These are phyloP conservation scores for Cubamyces lactineus DNA, from an alignment of 768 basidiomycete species.

Conservation along the genomic window DNA sequence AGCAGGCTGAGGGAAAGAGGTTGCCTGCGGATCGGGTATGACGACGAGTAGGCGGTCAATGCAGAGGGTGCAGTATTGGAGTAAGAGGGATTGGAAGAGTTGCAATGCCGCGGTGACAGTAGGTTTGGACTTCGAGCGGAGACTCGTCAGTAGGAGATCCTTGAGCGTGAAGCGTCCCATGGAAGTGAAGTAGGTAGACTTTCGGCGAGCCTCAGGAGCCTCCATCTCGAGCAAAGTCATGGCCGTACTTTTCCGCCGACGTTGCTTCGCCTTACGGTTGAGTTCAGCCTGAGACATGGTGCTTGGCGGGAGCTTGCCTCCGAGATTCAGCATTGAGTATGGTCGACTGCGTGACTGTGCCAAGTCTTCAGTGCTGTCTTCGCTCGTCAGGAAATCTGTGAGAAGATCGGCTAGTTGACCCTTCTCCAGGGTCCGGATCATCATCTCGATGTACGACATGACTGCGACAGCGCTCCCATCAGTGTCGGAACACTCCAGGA, in stretches of 20 bases:
- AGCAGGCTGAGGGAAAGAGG: conserved; percentile 68
- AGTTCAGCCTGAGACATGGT: conserved; percentile 35
- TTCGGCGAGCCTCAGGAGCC: conserved; percentile 69
- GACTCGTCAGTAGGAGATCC: conserved; percentile 81
- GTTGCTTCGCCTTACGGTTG: conserved; percentile 50
- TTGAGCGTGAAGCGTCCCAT: conserved; percentile 90
- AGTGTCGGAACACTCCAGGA: conserved; percentile 87
- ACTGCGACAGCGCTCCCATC: conserved; percentile 98
- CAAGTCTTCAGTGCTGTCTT: conserved; percentile 72
- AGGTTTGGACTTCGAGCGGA: conserved; percentile 65
- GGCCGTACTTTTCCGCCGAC: conserved; percentile 81
- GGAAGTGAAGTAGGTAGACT: conserved; percentile 83
- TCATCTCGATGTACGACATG: conserved; percentile 91
- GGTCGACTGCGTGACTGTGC: conserved; percentile 48
- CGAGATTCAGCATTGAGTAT: conserved; percentile 46
- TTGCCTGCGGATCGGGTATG: conserved; percentile 70
- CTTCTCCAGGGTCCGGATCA: conserved; percentile 73
- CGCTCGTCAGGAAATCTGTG: conserved; percentile 79
- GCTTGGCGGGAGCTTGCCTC: conserved; percentile 37
- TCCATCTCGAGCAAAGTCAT: conserved; percentile 91
- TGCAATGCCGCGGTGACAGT: conserved; percentile 80
- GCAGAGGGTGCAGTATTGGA: conserved; percentile 65
- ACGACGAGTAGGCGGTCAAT: conserved; percentile 72
- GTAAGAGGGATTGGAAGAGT: conserved; percentile 75
- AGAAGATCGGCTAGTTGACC: conserved; percentile 72